Base-by-base conservation (phyloP, 805 yeast genomes). In the Saturnispora serradocipensis region DNA sequence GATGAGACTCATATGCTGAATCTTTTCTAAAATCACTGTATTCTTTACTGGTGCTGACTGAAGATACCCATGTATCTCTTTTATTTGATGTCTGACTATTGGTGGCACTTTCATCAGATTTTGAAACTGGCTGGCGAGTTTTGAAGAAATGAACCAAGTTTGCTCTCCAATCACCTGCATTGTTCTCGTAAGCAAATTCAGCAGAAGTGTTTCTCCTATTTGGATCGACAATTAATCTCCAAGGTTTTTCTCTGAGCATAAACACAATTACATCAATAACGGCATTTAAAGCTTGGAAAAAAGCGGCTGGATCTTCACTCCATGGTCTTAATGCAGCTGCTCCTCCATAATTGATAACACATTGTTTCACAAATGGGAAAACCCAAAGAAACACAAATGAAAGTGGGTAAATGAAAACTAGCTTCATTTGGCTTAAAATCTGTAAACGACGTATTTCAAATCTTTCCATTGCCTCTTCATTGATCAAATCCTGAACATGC, bases 381-480 rank as follows among this genome's bases (percentile, higher is more conserved):
- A 84, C 61, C 97, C 97, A 89, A 45, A 88, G 67, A 27, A 85
- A 72, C 53, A 88, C 73, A 65, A 88, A 89, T 2, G 95, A 84
- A 42, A 84, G 69, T 3, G 97, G 97, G 63, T 89, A 89, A 45
- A 89, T 73, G 66, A 89, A 88, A 46, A 89, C 83, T 32, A 84
- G 74, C 59, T 81, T 81, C 76, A 87, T 81, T 67, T 89, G 96
- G 52, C 81, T 80, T 62, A 84, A 81, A 48, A 89, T 86, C 55
- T 77, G 75, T 28, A 75, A 67, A 57, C 88, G 81, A 18, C 93
- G 72, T 38, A 74, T 69, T 53, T 83, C 76, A 64, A 88, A 81
- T 53, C 75, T 75, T 36, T 71, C 74, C 64, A 85, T 73, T 49
- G 82, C 78, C 50, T 82, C 84, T 34, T 72, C 72, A 55, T 83